Conservation (phyloP, 1,139 yeast genomes). For the Yamadazyma songkhlaensis region DNA sequence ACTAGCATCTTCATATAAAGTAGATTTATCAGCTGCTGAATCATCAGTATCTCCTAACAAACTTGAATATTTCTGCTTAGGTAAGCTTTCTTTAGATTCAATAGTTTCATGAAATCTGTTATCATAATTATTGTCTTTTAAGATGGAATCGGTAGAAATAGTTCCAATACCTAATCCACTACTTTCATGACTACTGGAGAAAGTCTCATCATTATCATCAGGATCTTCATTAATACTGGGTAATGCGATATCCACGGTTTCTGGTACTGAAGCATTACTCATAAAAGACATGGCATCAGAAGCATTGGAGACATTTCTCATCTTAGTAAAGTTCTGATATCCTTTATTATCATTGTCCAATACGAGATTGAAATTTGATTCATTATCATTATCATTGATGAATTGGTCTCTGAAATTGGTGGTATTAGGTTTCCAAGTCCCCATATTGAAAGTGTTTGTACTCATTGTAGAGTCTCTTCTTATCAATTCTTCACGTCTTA, state of each 20-base stretch:
- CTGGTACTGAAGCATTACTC: conserved; percentile 38
- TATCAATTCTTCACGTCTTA: conserved; percentile 1
- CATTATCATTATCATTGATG: conserved; percentile 45
- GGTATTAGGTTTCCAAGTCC: conserved; percentile 54
- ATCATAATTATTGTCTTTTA: conserved; percentile 22
- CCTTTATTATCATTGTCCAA: conserved; percentile 22
- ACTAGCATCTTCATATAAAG: conserved; percentile 1
- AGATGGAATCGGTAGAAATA: conserved; percentile 26
- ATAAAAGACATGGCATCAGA: conserved; percentile 25
- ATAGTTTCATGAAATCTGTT: conserved; percentile 30
- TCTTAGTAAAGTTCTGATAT: conserved; percentile 35
- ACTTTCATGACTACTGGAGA: conserved; percentile 11
- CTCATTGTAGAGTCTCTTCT: conserved; percentile 40
- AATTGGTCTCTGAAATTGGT: conserved; percentile 49
- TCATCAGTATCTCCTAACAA: conserved; percentile 17
- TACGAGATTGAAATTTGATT: conserved; percentile 34
- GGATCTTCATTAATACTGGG: conserved; percentile 38
- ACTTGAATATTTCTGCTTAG: conserved; percentile 22
- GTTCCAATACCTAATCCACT: conserved; percentile 12
- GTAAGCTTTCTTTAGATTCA: conserved; percentile 19
- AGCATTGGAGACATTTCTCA: conserved; percentile 22
- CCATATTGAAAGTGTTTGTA: conserved; percentile 43
- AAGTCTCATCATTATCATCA: conserved; percentile 21
- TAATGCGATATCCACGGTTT: conserved; percentile 40
- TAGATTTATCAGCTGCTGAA: conserved; percentile 1